Conservation (phyloP, 2,329 filamentous ascomycete species). For the Fusarium illudens region DNA sequence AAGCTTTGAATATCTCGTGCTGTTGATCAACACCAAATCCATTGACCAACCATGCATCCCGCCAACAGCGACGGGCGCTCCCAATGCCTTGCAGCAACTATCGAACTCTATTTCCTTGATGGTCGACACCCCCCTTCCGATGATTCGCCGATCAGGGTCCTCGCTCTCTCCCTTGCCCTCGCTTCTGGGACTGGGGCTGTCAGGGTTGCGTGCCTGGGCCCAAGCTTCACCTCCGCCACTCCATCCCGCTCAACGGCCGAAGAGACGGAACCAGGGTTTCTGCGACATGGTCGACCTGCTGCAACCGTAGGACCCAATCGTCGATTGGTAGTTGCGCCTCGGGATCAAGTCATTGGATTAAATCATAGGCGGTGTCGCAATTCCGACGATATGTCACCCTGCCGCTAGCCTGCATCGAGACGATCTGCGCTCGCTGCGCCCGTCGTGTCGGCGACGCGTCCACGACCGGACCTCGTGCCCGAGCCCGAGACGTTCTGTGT, state of each 20-base stretch:
- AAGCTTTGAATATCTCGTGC: not conserved
- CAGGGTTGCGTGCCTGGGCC: not conserved
- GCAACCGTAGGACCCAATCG: not conserved
- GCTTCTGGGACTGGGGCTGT: not conserved
- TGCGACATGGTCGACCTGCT: not conserved
- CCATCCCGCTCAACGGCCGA: not conserved
- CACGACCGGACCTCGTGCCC: not conserved
- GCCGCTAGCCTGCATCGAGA: constrained; percentile 8
- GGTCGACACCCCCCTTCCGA: not conserved
- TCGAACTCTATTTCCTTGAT: not conserved
- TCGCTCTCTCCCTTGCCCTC: not conserved
- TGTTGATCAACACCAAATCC: not conserved
- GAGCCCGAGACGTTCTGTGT: not conserved
- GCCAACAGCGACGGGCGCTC: not conserved
- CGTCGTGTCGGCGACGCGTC: not conserved
- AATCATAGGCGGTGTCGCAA: not conserved
- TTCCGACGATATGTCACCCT: not conserved
- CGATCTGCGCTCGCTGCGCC: not conserved
- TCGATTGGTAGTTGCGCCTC: not conserved
- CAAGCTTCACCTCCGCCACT: not conserved
- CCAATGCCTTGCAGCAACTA: not conserved
- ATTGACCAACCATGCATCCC: not conserved
- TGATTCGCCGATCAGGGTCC: not conserved
- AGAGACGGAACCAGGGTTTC: not conserved
- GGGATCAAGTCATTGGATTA: not conserved